Conservation (phyloP, 2,329 filamentous ascomycete genomes). For the Blastomyces parvus region DNA sequence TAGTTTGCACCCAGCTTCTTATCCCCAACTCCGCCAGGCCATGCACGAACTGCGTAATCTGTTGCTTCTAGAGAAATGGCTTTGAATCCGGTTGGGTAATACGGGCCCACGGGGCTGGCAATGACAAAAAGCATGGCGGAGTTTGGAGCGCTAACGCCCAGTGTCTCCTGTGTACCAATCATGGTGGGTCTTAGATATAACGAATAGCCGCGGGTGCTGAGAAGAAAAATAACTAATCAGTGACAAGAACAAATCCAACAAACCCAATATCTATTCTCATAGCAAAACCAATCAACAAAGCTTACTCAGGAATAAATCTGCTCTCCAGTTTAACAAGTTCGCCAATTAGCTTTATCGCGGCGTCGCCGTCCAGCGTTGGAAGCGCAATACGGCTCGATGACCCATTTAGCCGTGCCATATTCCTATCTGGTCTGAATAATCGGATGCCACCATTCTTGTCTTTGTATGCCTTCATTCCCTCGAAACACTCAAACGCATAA, state of each 20-base stretch:
- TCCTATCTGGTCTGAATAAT: slow-evolving; percentile 88
- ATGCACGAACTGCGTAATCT: slow-evolving; percentile 90
- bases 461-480: slow-evolving; percentile 99
- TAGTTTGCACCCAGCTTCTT: slow-evolving; percentile 99
- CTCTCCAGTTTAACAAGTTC: slow-evolving; percentile 71
- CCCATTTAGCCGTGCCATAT: slow-evolving; percentile 91
- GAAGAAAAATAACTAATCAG: slow-evolving; percentile 15
- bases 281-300: slow-evolving; percentile 8
- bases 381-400: slow-evolving; percentile 85
- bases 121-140: slow-evolving; percentile 91
- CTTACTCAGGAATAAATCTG: slow-evolving; percentile 75
- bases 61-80: slow-evolving; percentile 91
- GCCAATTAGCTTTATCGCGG: slow-evolving; percentile 71
- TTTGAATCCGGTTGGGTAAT: slow-evolving; percentile 98
- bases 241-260: not conserved
- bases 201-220: slow-evolving; percentile 66
- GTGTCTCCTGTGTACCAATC: slow-evolving; percentile 91
- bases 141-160: slow-evolving; percentile 85
- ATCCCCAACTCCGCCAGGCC: slow-evolving; percentile 95
- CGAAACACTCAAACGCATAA: slow-evolving; percentile 96
- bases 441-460: slow-evolving; percentile 68
- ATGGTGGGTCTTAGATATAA: slow-evolving; percentile 93
- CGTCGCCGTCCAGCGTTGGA: slow-evolving; percentile 67
- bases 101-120: slow-evolving; percentile 90
- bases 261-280: not conserved